These are phyloP conservation scores for Nepenthes mirabilis DNA, from an alignment of 148 eudicot species.

Conservation along the genomic window DNA sequence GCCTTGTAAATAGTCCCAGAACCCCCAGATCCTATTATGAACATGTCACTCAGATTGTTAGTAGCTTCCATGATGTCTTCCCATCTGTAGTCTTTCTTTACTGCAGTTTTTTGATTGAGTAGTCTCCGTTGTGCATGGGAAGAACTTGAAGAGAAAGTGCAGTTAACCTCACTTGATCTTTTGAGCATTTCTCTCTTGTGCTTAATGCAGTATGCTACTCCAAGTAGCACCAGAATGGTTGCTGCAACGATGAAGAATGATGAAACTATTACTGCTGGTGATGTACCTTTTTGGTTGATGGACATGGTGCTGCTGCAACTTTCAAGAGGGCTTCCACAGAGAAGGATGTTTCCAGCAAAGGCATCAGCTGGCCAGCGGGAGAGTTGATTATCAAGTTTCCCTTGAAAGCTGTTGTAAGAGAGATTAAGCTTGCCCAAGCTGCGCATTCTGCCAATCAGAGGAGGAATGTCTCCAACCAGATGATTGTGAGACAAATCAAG, in stretches of 20 bases:
- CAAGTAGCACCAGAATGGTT: constrained; percentile 40
- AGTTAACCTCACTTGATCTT: constrained; percentile 28
- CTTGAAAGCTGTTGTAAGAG: constrained; percentile 65
- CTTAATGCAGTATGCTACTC: constrained; percentile 45
- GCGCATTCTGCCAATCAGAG: constrained; percentile 58
- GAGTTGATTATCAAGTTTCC: constrained; percentile 53
- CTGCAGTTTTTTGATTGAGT: constrained; percentile 33
- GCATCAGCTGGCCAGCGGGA: constrained; percentile 58
- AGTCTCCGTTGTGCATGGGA: constrained; percentile 53
- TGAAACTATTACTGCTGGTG: constrained; percentile 36
- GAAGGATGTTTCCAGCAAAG: constrained; percentile 54
- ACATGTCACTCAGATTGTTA: constrained; percentile 70
- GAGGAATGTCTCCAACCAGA: constrained; percentile 58
- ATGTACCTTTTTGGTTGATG: constrained; percentile 16
- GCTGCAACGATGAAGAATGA: constrained; percentile 48
- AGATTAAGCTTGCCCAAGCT: constrained; percentile 72
- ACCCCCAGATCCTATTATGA: constrained; percentile 88
- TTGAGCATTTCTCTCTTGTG: constrained; percentile 28
- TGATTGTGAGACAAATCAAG: constrained; percentile 82
- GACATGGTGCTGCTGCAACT: constrained; percentile 22
- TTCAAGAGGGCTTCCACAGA: constrained; percentile 70
- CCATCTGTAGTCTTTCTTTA: constrained; percentile 59
- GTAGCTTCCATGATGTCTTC: constrained; percentile 88
- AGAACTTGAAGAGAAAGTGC: constrained; percentile 42
- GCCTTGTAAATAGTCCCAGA: constrained; percentile 88